Conservation (phyloP, 345 rosid species). For the Citrus medica region DNA sequence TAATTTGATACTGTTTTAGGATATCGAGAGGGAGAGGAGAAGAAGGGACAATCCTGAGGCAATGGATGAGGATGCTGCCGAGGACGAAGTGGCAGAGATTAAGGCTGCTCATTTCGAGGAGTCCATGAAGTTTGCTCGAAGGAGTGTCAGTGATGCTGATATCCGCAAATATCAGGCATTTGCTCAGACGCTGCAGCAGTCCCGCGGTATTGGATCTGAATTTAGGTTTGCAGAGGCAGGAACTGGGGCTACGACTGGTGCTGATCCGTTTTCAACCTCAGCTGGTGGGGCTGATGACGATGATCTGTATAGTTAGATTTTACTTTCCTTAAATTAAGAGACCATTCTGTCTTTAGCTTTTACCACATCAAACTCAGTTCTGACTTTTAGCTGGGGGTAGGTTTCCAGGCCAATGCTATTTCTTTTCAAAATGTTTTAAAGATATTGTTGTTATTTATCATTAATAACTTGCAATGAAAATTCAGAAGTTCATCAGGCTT, state of each 20-base stretch:
- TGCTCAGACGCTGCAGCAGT: constrained; percentile 49
- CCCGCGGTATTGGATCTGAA: constrained; percentile 41
- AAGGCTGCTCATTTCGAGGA: constrained; percentile 51
- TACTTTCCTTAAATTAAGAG: neutral
- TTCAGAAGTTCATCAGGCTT: neutral
- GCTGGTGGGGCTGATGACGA: constrained; percentile 37
- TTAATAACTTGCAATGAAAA: neutral
- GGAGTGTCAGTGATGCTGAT: constrained; percentile 50
- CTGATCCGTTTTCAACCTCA: constrained; percentile 40
- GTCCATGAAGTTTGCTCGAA: constrained; percentile 50
- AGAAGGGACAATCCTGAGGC: constrained; percentile 36
- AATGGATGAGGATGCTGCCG: constrained; percentile 51
- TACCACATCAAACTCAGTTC: neutral
- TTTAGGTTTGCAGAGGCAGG: constrained; percentile 35
- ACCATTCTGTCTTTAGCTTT: neutral
- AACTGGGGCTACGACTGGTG: constrained; percentile 5
- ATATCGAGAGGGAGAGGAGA: constrained; percentile 44
- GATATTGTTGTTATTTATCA: constrained; percentile 1
- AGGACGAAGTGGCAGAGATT: constrained; percentile 49
- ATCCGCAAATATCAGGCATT: constrained; percentile 42
- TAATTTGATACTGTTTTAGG: constrained; percentile 22
- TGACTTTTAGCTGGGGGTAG: neutral
- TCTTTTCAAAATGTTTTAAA: neutral
- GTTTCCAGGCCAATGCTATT: neutral
- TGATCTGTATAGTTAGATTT: constrained; percentile 40